These are phyloP conservation scores for Diaporthe vexans DNA, from an alignment of 2,329 filamentous ascomycete genomes.

Conservation along the genomic window DNA sequence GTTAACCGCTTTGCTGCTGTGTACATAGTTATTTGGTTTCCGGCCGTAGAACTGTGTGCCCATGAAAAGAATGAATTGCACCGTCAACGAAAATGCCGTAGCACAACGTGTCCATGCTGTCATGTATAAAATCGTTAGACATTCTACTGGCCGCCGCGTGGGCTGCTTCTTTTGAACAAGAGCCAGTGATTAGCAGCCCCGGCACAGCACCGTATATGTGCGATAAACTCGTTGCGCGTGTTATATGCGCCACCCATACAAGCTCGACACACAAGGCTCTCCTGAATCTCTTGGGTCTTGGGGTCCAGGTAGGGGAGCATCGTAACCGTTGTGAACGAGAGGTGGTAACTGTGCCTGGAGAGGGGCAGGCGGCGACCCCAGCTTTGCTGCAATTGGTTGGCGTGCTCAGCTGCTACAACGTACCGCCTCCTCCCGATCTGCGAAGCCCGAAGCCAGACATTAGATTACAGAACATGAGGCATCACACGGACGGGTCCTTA, in stretches of 20 bases:
- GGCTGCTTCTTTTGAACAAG: background rate
- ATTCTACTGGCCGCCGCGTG: background rate
- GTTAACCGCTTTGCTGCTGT: background rate
- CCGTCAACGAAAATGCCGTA: background rate
- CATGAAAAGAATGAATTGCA: background rate
- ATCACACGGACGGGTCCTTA: background rate
- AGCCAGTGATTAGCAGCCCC: background rate
- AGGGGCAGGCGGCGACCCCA: background rate
- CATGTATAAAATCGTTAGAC: background rate
- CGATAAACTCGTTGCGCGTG: background rate
- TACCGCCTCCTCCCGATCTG: conserved; percentile 11
- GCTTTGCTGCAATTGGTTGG: conserved; percentile 6
- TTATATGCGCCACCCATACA: background rate
- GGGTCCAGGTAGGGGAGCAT: background rate
- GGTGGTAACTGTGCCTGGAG: background rate
- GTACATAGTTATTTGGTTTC: background rate
- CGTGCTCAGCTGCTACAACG: conserved; percentile 18
- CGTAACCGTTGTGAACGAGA: background rate
- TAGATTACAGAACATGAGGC: background rate
- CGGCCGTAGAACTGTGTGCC: background rate
- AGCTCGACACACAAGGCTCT: conserved; percentile 1
- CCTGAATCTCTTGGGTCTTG: background rate
- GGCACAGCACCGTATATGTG: background rate
- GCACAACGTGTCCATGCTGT: background rate
- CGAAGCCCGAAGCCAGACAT: background rate